A percentile compares a stretch with the other conserved stretches of the same genome.
phyloP scores from a whole-genome alignment of 768 basidiomycete genomes.

The Hygrophoropsis aurantiaca region DNA sequence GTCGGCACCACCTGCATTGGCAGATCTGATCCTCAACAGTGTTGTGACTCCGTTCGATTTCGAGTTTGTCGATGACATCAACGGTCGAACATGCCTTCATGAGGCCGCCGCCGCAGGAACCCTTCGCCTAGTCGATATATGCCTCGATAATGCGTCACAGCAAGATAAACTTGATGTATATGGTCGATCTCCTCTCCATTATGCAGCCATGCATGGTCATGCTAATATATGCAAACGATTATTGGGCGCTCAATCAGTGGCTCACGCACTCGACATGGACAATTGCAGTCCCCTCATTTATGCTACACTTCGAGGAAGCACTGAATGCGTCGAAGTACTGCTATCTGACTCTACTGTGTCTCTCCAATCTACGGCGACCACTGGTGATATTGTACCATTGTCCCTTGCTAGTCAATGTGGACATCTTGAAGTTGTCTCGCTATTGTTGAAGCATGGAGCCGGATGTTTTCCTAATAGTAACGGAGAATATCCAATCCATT shows the following conservation, averaged over 20 bases:
- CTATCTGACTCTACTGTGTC: slow-evolving; percentile 69
- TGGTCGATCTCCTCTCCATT: slow-evolving; percentile 91
- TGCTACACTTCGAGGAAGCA: slow-evolving; percentile 83
- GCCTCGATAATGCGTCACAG: slow-evolving; percentile 71
- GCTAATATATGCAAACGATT: slow-evolving; percentile 72
- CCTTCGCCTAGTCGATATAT: slow-evolving; percentile 73
- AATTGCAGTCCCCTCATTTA: slow-evolving; percentile 94
- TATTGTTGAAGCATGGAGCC: slow-evolving; percentile 79
- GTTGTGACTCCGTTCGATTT: slow-evolving; percentile 79
- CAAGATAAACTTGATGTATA: slow-evolving; percentile 82
- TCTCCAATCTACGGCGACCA: slow-evolving; percentile 54
- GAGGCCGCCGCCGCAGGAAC: slow-evolving; percentile 88
- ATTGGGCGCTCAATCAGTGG: slow-evolving; percentile 63
- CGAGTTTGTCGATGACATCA: slow-evolving; percentile 93
- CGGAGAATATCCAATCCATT: slow-evolving; percentile 96
- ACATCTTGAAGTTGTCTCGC: slow-evolving; percentile 75
- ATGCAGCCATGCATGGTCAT: slow-evolving; percentile 93
- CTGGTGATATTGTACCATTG: slow-evolving; percentile 78
- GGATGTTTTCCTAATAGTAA: slow-evolving; percentile 83
- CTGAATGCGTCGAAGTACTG: slow-evolving; percentile 81
- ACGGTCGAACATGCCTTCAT: slow-evolving; percentile 90
- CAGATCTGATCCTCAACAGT: slow-evolving; percentile 71
- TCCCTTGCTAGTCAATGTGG: slow-evolving; percentile 91
- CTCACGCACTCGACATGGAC: slow-evolving; percentile 82
- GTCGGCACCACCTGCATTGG: slow-evolving; percentile 72